Percentiles rank a stretch among this genome's conserved stretches.
Evolutionary conservation across 2,329 filamentous ascomycete genomes (phyloP).

Genomic region (Helminthosporium solani): DNA sequence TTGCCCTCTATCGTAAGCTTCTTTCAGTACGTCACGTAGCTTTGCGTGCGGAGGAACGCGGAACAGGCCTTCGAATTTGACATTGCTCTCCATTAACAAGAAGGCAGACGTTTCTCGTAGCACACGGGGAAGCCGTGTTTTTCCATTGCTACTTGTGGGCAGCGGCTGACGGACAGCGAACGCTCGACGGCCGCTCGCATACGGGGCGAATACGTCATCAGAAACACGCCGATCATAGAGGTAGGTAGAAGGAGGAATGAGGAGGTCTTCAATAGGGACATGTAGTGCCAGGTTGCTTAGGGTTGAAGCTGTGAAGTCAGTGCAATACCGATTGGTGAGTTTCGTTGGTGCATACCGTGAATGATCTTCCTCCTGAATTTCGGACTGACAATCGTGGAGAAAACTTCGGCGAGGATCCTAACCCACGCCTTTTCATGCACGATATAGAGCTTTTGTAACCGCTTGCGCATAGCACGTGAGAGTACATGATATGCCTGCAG

Average conservation of each 20-base stretch:
- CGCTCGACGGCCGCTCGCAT: conserved; percentile 48
- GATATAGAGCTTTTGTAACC: conserved; percentile 57
- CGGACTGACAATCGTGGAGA: conserved; percentile 58
- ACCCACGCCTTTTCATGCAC: conserved; percentile 61
- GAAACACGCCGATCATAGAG: conserved; percentile 55
- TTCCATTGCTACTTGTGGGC: conserved; percentile 47
- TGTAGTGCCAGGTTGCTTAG: conserved; percentile 52
- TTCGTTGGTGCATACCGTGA: conserved; percentile 45
- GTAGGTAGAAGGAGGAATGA: conserved; percentile 57
- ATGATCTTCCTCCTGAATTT: conserved; percentile 60
- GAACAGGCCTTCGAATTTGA: conserved; percentile 55
- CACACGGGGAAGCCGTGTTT: conserved; percentile 52
- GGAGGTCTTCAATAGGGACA: conserved; percentile 53
- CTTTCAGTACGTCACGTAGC: conserved; percentile 52
- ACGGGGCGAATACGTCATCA: conserved; percentile 50
- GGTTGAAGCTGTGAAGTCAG: conserved; percentile 47
- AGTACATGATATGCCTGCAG: conserved; percentile 59
- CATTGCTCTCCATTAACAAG: conserved; percentile 50
- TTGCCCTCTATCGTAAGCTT: conserved; percentile 58
- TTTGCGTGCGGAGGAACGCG: conserved; percentile 54
- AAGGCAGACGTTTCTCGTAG: conserved; percentile 56
- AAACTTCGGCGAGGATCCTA: conserved; percentile 56
- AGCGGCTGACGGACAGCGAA: conserved; percentile 52
- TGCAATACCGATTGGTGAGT: not conserved
- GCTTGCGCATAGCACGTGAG: conserved; percentile 56